Evolutionary conservation across 2,329 filamentous ascomycete genomes (phyloP).

Genomic region (Epichloe elymi): DNA sequence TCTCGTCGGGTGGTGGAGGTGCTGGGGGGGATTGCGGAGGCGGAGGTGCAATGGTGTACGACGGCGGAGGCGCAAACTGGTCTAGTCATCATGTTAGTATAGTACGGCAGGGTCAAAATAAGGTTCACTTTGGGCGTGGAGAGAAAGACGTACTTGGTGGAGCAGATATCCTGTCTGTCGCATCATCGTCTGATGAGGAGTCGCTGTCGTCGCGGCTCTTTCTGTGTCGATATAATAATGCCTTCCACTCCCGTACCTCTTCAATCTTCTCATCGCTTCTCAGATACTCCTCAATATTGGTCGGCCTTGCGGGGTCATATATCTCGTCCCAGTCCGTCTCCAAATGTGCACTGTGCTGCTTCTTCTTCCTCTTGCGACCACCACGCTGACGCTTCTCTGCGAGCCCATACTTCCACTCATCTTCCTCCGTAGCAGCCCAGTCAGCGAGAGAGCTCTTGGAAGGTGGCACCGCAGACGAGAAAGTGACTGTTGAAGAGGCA

Average conservation of each 20-base stretch:
- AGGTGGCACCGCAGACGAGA: constrained; percentile 21
- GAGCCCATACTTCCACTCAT: constrained; percentile 59
- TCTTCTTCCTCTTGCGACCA: constrained; percentile 66
- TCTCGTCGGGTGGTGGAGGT: constrained; percentile 40
- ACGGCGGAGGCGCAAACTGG: constrained; percentile 46
- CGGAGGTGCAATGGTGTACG: constrained; percentile 44
- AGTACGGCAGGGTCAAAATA: background rate
- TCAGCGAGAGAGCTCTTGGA: constrained; percentile 63
- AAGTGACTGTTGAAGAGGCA: constrained; percentile 14
- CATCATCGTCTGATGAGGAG: constrained; percentile 28
- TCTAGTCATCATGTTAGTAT: constrained; percentile 20
- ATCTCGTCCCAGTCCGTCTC: constrained; percentile 83
- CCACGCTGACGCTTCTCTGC: constrained; percentile 59
- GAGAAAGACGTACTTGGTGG: constrained; percentile 20
- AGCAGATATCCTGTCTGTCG: constrained; percentile 15
- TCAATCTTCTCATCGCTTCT: constrained; percentile 70
- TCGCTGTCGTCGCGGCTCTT: constrained; percentile 29
- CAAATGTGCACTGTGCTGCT: constrained; percentile 40
- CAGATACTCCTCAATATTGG: constrained; percentile 73
- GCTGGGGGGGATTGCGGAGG: constrained; percentile 29
- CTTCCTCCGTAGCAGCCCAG: constrained; percentile 66
- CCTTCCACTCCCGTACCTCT: constrained; percentile 78
- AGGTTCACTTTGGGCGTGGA: background rate
- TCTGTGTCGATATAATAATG: constrained; percentile 60
- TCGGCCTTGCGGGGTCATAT: constrained; percentile 74